phyloP scores from a whole-genome alignment of 352 stramenopile species.

The Phytophthora pseudosyringae region DNA sequence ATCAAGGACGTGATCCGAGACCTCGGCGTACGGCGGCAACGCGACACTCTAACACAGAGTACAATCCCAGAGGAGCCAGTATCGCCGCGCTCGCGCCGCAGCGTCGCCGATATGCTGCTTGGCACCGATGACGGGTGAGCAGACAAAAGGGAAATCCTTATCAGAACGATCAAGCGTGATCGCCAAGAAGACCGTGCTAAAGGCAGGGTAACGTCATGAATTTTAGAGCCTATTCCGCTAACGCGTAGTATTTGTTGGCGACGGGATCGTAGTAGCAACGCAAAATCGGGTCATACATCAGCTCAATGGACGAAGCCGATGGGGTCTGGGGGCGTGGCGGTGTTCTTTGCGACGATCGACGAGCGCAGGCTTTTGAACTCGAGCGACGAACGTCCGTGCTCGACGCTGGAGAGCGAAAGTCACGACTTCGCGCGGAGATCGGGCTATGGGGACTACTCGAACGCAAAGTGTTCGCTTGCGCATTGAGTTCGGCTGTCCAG shows the following conservation, averaged over 20 bases:
- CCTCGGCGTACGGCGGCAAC: constrained; percentile 45
- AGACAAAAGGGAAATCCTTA: background rate
- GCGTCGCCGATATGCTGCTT: constrained; percentile 53
- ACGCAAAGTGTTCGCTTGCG: constrained; percentile 4
- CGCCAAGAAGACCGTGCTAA: background rate
- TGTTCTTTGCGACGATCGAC: constrained; percentile 5
- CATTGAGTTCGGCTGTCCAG: constrained; percentile 49
- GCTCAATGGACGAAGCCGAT: constrained; percentile 53
- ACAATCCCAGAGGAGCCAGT: constrained; percentile 40
- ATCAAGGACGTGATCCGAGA: constrained; percentile 83
- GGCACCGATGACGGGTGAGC: constrained; percentile 54
- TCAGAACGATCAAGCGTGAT: constrained; percentile 5
- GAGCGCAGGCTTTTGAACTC: constrained; percentile 1
- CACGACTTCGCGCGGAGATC: background rate
- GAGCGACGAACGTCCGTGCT: background rate
- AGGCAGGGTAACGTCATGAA: background rate
- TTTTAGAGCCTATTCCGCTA: constrained; percentile 58
- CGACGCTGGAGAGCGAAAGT: background rate
- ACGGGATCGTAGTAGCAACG: constrained; percentile 87
- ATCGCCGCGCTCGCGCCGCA: constrained; percentile 47
- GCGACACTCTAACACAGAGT: constrained; percentile 34
- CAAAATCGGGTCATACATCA: constrained; percentile 87
- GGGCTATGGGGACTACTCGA: background rate
- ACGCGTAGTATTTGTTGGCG: constrained; percentile 87
- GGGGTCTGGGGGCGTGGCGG: constrained; percentile 11